phyloP scores from a whole-genome alignment of 768 basidiomycete species.

The Rhodotorula paludigena region DNA sequence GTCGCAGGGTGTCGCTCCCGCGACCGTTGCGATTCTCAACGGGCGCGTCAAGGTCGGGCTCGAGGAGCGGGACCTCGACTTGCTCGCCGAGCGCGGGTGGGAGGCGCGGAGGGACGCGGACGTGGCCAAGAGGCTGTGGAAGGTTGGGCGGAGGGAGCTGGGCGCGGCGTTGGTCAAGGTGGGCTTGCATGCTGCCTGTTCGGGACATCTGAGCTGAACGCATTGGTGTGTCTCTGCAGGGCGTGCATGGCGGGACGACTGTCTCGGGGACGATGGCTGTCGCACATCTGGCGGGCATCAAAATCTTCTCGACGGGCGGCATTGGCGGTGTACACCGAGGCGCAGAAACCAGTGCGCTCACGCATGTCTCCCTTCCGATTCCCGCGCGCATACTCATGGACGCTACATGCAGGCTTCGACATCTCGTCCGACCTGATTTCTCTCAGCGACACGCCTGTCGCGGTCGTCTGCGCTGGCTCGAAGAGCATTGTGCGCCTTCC shows the following conservation, averaged over 20 bases:
- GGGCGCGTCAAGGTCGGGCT: conserved; percentile 86
- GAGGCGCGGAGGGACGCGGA: conserved; percentile 17
- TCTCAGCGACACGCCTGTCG: conserved; percentile 80
- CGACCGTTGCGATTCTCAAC: conserved; percentile 77
- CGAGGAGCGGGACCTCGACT: conserved; percentile 59
- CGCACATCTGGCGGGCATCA: conserved; percentile 71
- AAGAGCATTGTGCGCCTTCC: conserved; percentile 62
- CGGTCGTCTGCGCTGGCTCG: conserved; percentile 84
- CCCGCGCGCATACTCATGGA: neutral
- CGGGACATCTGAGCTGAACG: too few relatives aligned
- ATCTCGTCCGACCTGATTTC: conserved; percentile 90
- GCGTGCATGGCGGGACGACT: conserved; percentile 64
- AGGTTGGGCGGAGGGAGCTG: conserved; percentile 72
- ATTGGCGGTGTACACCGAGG: conserved; percentile 81
- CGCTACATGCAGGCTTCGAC: conserved; percentile 67
- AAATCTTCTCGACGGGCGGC: conserved; percentile 88
- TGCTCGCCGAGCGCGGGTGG: conserved; percentile 58
- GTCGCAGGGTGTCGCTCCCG: conserved; percentile 71
- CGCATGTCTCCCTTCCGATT: neutral
- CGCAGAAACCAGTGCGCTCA: conserved; percentile 58
- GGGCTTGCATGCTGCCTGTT: conserved; percentile 34
- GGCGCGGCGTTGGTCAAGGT: conserved; percentile 64
- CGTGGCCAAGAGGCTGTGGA: conserved; percentile 50
- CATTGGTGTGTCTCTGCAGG: conserved; percentile 38
- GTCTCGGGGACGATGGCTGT: conserved; percentile 52